Base-by-base conservation (phyloP, 2,329 filamentous ascomycete genomes). In the Diplodia scrobiculata region DNA sequence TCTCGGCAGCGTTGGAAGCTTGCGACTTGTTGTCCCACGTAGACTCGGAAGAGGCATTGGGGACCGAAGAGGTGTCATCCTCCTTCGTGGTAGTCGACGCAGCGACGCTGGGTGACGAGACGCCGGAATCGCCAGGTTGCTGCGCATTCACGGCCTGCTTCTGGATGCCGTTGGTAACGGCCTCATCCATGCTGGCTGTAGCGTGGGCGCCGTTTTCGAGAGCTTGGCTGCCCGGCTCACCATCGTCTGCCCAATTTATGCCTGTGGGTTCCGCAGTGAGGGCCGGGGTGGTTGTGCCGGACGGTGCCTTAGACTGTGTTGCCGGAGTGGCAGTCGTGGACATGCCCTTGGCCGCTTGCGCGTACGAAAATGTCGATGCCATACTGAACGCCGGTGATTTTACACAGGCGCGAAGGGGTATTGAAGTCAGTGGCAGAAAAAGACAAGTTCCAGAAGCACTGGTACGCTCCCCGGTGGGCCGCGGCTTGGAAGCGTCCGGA, bases 301-400 rank as follows among this genome's bases (percentile, higher is more conserved):
- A 80, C 11, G 77, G 72, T 21, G 77, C 75, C 73, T 84, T 84
- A 32, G 80, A 73, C 53, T 78, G 75, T 66, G 79, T 72, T 67
- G 81, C 78, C 60, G 81, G 76, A 62, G 81, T 74, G 66, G 79
- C 73, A 65, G 81, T 74, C 63, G 83, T 75, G 66, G 85, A 81
- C 73, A 89, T 86, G 74, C 93, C 92, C 79, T 95, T 95, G 68
- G 94, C 94, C 75, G 94, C 94, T 84, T 97, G 92, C 73, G 94
- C 94, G 79, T 98, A 98, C 68, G 94, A 97, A 77, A 97, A 97
- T 38, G 86, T 83, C 69, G 85, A 74, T 63, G 64, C 64, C 64
- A 66, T 66, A 47, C 47, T 66, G 38, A 25, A 48, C 45, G 53
- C 63, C 51, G 63, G 51, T 54, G 63, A 29, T 36, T 29, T 36